Percentiles rank a stretch among this genome's conserved stretches.
These are phyloP conservation scores for Cercospora beticola DNA, from an alignment of 2,329 filamentous ascomycete species.

Conservation along the genomic window DNA sequence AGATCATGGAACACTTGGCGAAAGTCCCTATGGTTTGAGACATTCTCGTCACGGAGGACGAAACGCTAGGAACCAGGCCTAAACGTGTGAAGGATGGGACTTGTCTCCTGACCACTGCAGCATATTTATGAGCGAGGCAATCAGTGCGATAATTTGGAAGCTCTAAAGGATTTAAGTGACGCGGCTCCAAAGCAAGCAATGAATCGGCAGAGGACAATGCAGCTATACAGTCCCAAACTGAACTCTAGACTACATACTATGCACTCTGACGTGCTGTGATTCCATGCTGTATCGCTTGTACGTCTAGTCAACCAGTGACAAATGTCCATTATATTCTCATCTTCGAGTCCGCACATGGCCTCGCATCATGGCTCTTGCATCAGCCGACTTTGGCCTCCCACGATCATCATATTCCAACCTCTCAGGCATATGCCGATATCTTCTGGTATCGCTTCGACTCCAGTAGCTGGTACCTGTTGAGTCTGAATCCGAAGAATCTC, in stretches of 20 bases:
- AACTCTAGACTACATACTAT: not conserved
- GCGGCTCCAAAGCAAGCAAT: not conserved
- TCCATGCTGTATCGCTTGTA: not conserved
- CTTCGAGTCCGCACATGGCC: not conserved
- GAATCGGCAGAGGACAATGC: not conserved
- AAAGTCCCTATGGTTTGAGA: not conserved
- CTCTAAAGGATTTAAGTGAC: not conserved
- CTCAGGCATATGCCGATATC: conserved; percentile 11
- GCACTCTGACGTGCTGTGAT: not conserved
- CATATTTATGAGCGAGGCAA: not conserved
- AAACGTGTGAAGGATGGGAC: not conserved
- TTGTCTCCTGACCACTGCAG: not conserved
- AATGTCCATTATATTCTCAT: not conserved
- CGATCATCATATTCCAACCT: conserved; percentile 9
- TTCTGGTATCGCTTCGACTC: conserved; percentile 3
- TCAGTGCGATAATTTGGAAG: not conserved
- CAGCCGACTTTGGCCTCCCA: not conserved
- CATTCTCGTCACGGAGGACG: not conserved
- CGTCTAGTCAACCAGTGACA: not conserved
- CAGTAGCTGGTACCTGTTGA: conserved; percentile 1
- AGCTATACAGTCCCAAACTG: not conserved
- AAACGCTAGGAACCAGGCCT: not conserved
- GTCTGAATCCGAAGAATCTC: conserved; percentile 9
- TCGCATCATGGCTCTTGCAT: not conserved
- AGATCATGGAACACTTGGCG: not conserved